These are phyloP conservation scores for Debaryomyces castellii DNA, from an alignment of 805 yeast species.

Conservation along the genomic window DNA sequence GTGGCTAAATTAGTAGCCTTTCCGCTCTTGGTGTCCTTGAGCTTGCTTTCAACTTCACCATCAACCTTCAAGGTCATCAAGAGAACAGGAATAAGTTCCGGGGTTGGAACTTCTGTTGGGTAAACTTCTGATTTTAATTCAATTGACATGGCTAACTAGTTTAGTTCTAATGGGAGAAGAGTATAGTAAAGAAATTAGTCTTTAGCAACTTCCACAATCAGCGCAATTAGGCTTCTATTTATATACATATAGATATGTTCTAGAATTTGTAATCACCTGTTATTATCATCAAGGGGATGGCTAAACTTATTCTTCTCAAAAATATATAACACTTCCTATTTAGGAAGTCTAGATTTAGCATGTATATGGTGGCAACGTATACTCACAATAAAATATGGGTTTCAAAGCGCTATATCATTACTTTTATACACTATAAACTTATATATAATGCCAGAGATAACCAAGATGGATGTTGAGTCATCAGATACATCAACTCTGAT, in stretches of 20 bases:
- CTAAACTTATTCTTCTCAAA: no score
- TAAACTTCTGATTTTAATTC: slow-evolving; percentile 5
- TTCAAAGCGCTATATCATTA: background rate
- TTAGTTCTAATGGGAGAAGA: no score
- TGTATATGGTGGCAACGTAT: slow-evolving; percentile 7
- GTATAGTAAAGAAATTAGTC: background rate
- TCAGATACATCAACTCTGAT: slow-evolving; percentile 14
- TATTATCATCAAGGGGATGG: no score
- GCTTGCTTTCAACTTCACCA: slow-evolving; percentile 19
- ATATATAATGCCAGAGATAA: slow-evolving; percentile 2
- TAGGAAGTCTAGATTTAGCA: slow-evolving; percentile 8
- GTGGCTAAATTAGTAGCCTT: slow-evolving; percentile 20
- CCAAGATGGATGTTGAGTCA: slow-evolving; percentile 18
- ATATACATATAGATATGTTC: no score
- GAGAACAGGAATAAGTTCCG: slow-evolving; percentile 31
- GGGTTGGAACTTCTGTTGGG: slow-evolving; percentile 17
- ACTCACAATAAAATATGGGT: background rate
- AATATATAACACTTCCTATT: slow-evolving; percentile 5
- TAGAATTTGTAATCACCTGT: no score
- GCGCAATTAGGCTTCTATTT: background rate
- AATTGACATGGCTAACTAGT: background rate
- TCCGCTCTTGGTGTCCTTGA: slow-evolving; percentile 14
- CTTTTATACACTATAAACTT: background rate
- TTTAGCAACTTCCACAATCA: no score
- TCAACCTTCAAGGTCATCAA: slow-evolving; percentile 25